Evolutionary conservation across 768 basidiomycete species (phyloP).

Genomic region (Coprinopsis marcescibilis): DNA sequence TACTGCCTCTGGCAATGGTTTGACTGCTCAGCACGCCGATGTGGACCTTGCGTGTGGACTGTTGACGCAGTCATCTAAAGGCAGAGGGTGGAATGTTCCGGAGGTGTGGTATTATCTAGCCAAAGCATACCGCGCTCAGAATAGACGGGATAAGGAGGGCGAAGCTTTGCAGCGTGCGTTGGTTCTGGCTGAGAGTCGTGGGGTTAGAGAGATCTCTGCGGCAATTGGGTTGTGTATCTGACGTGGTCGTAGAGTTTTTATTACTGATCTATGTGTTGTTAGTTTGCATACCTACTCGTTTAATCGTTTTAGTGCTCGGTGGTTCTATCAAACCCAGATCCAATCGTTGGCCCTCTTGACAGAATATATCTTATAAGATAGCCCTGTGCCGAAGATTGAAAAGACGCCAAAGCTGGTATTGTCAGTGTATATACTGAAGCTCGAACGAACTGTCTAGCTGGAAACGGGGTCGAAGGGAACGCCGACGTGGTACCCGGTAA

Average conservation of each 20-base stretch:
- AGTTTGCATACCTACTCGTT: too few species aligned
- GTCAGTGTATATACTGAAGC: too few species aligned
- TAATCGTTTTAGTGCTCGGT: too few species aligned
- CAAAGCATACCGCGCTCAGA: conserved; percentile 73
- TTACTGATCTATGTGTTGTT: too few species aligned
- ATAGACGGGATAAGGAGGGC: conserved; percentile 60
- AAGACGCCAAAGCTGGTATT: too few species aligned
- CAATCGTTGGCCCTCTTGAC: too few species aligned
- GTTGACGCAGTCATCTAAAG: conserved; percentile 70
- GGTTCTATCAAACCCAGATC: too few species aligned
- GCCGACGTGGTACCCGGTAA: too few species aligned
- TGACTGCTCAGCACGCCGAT: conserved; percentile 17
- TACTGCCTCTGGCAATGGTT: background rate
- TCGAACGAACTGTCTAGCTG: too few species aligned
- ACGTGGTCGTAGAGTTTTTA: conserved; percentile 13
- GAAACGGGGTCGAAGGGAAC: too few species aligned
- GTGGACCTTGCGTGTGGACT: conserved; percentile 81
- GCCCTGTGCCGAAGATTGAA: too few species aligned
- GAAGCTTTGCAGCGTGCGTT: conserved; percentile 74
- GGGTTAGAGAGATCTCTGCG: conserved; percentile 55
- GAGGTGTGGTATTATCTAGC: conserved; percentile 95
- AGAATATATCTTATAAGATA: too few species aligned
- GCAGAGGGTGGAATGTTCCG: conserved; percentile 82
- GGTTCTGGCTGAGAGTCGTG: conserved; percentile 51
- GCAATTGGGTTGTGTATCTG: conserved; percentile 69